These are phyloP conservation scores for Parathielavia hyrcaniae DNA, from an alignment of 495 filamentous ascomycete genomes.

Conservation along the genomic window DNA sequence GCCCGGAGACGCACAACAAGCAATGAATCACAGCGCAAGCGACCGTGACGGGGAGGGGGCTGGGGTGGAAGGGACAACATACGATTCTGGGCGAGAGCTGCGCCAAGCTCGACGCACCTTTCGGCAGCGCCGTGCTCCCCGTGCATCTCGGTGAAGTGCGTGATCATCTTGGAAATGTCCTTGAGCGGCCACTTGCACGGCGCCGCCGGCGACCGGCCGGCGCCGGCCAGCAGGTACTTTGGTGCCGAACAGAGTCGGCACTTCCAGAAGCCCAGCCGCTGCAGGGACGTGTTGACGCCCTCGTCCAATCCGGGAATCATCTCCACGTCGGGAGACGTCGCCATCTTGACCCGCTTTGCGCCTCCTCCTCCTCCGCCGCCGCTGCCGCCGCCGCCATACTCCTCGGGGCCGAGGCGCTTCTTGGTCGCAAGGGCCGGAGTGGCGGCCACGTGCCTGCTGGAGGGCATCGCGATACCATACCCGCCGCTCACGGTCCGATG, in stretches of 20 bases:
- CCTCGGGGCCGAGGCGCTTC: constrained; percentile 1
- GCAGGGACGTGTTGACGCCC: constrained; percentile 22
- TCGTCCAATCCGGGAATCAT: constrained; percentile 5
- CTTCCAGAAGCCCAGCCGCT: constrained; percentile 43
- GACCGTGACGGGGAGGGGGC: background rate
- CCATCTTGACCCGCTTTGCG: constrained; percentile 12
- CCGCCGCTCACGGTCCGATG: background rate
- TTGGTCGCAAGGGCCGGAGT: background rate
- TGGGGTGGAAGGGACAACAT: background rate
- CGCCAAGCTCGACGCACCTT: constrained; percentile 38
- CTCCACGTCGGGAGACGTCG: constrained; percentile 5
- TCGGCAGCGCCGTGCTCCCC: constrained; percentile 35
- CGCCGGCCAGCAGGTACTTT: constrained; percentile 37
- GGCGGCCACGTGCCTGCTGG: background rate
- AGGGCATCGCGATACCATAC: background rate
- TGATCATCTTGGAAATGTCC: constrained; percentile 44
- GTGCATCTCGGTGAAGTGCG: constrained; percentile 43
- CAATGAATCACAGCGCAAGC: background rate
- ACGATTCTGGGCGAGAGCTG: constrained; percentile 38
- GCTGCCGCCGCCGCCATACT: too few species aligned
- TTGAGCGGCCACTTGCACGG: constrained; percentile 46
- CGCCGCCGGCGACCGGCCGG: constrained; percentile 36
- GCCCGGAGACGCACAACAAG: background rate
- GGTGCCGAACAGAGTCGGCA: constrained; percentile 39
- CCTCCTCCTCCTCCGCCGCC: too few species aligned